A percentile compares a stretch with the other conserved stretches of the same genome.
phyloP scores from a whole-genome alignment of 139 green algal species.

The Micromonas pusilla region DNA sequence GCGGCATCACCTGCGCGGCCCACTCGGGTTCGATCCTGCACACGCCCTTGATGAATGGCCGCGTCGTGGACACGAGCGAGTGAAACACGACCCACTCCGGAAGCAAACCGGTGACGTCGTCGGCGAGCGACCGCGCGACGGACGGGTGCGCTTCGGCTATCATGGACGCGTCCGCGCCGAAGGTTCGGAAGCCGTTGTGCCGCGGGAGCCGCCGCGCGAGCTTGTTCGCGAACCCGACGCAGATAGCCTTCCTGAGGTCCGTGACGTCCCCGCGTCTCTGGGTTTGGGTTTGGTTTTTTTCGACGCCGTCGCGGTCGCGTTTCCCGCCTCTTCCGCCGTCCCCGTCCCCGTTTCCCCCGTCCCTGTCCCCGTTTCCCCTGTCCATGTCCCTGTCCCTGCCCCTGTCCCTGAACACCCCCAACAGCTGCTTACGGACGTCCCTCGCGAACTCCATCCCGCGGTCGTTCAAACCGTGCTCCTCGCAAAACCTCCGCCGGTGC shows the following conservation, averaged over 20 bases:
- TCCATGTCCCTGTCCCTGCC: not conserved
- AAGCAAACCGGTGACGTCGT: slow-evolving; percentile 75
- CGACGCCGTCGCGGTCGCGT: not conserved
- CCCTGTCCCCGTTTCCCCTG: not conserved
- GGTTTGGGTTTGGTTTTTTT: not conserved
- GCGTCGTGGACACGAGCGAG: slow-evolving; percentile 69
- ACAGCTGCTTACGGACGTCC: slow-evolving; percentile 78
- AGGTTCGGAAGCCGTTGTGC: slow-evolving; percentile 80
- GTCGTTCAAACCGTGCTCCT: slow-evolving; percentile 56
- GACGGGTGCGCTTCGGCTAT: slow-evolving; percentile 56
- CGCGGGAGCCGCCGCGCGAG: slow-evolving; percentile 67
- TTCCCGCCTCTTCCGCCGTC: not conserved
- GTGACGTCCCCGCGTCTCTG: slow-evolving; percentile 13
- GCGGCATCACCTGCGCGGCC: not conserved
- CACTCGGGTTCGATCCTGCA: slow-evolving; percentile 1
- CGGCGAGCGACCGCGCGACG: slow-evolving; percentile 39
- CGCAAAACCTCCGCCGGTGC: slow-evolving; percentile 39
- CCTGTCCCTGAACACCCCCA: slow-evolving; percentile 32
- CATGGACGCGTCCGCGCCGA: slow-evolving; percentile 38
- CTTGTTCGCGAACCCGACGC: slow-evolving; percentile 64
- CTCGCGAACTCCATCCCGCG: slow-evolving; percentile 74
- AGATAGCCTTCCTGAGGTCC: slow-evolving; percentile 53
- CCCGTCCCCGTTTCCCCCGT: not conserved
- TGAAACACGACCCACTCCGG: slow-evolving; percentile 92
- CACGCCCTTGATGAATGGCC: slow-evolving; percentile 67